Evolutionary conservation across 129 eudicot genomes (phyloP).

Genomic region (Chrysanthemum lavandulifolium): DNA sequence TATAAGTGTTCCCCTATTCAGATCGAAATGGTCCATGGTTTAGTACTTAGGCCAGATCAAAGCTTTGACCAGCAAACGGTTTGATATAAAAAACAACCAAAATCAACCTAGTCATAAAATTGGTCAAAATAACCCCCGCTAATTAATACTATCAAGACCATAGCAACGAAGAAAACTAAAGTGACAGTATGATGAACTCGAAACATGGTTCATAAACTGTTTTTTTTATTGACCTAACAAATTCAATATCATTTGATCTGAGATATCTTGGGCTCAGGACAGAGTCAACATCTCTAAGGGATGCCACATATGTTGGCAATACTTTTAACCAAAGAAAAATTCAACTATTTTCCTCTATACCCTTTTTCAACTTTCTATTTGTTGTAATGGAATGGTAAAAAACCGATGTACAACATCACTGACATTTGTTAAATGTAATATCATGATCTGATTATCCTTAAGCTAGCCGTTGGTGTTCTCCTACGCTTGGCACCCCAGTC

Average conservation of each 20-base stretch:
- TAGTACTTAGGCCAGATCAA: too few species aligned
- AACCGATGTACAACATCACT: conserved; percentile 27
- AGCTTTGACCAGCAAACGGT: too few species aligned
- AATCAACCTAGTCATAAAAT: too few species aligned
- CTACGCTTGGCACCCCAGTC: conserved; percentile 73
- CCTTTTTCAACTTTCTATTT: conserved; percentile 24
- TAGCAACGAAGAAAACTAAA: neutral
- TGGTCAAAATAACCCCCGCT: too few species aligned
- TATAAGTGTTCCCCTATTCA: too few species aligned
- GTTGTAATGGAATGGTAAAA: conserved; percentile 12
- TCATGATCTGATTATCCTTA: conserved; percentile 21
- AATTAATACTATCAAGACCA: neutral
- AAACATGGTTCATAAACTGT: neutral
- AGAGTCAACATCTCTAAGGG: conserved; percentile 4
- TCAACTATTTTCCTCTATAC: conserved; percentile 28
- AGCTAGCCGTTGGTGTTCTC: conserved; percentile 49
- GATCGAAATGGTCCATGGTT: too few species aligned
- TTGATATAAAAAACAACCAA: too few species aligned
- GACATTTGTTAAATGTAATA: conserved; percentile 22
- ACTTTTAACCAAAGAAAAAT: conserved; percentile 4
- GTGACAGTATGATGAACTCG: neutral
- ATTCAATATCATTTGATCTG: too few species aligned
- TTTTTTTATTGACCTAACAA: neutral
- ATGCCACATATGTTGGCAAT: conserved; percentile 19
- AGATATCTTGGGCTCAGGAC: neutral